phyloP scores from a whole-genome alignment of 2,329 filamentous ascomycete genomes.

The Septoria petroselini region DNA sequence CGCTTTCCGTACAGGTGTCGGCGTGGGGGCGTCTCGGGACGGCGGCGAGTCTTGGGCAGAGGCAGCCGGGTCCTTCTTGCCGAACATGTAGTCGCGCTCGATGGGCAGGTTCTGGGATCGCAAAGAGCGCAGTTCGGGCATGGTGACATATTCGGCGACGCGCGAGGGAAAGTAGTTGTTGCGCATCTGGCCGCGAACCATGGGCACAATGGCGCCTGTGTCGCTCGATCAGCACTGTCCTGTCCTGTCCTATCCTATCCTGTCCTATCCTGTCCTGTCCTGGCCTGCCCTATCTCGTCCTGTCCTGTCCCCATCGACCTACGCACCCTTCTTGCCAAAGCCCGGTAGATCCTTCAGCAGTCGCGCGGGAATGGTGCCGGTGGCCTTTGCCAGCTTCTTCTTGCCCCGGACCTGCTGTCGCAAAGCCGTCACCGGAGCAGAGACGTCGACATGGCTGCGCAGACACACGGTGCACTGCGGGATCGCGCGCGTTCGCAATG shows the following conservation, averaged over 20 bases:
- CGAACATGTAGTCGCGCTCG: constrained; percentile 49
- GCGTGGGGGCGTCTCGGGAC: constrained; percentile 24
- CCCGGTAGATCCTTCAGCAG: constrained; percentile 52
- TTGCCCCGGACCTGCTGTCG: constrained; percentile 38
- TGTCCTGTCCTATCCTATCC: too few relatives aligned
- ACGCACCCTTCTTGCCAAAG: constrained; percentile 50
- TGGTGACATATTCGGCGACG: constrained; percentile 53
- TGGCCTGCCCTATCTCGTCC: too few relatives aligned
- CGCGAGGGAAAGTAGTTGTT: constrained; percentile 53
- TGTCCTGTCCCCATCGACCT: neutral
- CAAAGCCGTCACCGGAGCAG: constrained; percentile 13
- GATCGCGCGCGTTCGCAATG: constrained; percentile 23
- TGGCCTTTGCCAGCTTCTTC: constrained; percentile 36
- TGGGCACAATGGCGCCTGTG: constrained; percentile 52
- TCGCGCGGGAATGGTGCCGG: constrained; percentile 47
- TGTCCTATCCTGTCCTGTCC: too few relatives aligned
- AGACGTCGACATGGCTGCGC: constrained; percentile 26
- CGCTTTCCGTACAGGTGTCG: constrained; percentile 11
- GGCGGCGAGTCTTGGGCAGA: constrained; percentile 5
- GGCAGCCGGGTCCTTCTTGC: constrained; percentile 17
- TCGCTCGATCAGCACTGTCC: constrained; percentile 3
- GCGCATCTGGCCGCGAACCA: constrained; percentile 54
- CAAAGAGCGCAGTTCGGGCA: constrained; percentile 45
- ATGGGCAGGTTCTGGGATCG: constrained; percentile 45
- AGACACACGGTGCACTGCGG: constrained; percentile 35